Evolutionary conservation across 352 stramenopile species (phyloP), one percentile per base, ranked within the genome.

Genomic region (Pythium plurisporium): DNA sequence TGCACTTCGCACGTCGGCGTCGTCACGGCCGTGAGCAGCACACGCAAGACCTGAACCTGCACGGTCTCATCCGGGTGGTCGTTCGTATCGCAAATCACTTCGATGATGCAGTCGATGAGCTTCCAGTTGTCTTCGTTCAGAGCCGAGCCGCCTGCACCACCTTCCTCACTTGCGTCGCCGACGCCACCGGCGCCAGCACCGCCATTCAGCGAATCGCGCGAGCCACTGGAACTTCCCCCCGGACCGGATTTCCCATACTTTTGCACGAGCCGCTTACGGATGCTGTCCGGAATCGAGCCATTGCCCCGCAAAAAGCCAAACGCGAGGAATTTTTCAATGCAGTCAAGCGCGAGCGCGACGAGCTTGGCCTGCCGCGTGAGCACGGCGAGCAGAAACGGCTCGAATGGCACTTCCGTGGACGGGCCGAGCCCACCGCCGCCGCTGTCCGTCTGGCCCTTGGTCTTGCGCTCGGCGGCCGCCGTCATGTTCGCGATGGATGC

Each of bases 21-120:
- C 41, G 91, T 97, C 29, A 97, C 89, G 2, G 87, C 88, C 29
- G 89, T 96, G 11, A 98, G 74, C 40, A 98, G 63, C 26, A 93
- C 86, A 30, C 96, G 86, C 54, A 98, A 80, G 23, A 98, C 87
- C 67, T 98, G 93, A 30, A 98, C 81, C 63, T 98, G 91, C 30
- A 98, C 91, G 4, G 66, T 76, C 64, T 96, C 91, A 55, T 97
- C 89, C 5, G 76, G 76, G 48, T 96, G 86, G 58, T 96, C 86
- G 60, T 96, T 90, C 51, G 88, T 97, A 29, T 91, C 84, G 64
- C 89, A 96, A 10, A 97, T 86, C 23, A 94, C 79, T 50, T 92
- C 84, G 2, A 97, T 72, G 44, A 96, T 86, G 34, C 75, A 88
- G 67, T 96, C 87, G 51, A 96, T 93, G 3, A 94, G 73, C 64